Conservation (phyloP, 148 eudicot genomes). For the Fagopyrum tataricum region DNA sequence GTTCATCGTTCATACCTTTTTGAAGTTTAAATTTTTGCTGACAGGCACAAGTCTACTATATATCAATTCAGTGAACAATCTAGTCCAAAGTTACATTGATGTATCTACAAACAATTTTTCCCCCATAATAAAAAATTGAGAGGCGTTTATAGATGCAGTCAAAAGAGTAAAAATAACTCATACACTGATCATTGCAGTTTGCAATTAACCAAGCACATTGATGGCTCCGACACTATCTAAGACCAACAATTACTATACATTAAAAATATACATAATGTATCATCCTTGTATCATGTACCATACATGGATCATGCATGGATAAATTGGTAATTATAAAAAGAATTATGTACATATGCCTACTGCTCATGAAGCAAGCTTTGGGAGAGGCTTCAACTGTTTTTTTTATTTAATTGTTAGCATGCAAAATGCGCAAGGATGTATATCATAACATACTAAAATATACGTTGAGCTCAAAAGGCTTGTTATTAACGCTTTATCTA, state of each 20-base stretch:
- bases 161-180: constrained; percentile 4
- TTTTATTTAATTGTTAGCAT: background rate
- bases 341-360: background rate
- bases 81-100: too few species aligned
- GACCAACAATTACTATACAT: background rate
- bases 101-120: too few species aligned
- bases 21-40: too few species aligned
- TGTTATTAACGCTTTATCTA: too few species aligned
- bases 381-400: background rate
- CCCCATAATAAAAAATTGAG: too few species aligned
- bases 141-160: background rate
- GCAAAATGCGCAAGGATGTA: background rate
- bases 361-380: background rate
- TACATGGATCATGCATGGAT: background rate
- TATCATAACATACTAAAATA: background rate
- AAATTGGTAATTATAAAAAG: background rate
- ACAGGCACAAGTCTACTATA: too few species aligned
- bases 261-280: background rate
- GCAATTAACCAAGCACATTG: background rate
- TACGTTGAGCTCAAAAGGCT: too few species aligned
- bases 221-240: background rate
- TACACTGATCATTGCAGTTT: background rate
- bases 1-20: too few species aligned
- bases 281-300: background rate
- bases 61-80: too few species aligned